Percentiles rank a stretch among this genome's conserved stretches.
These are phyloP conservation scores for Salisapilia sapeloensis DNA, from an alignment of 352 stramenopile species.

Conservation along the genomic window DNA sequence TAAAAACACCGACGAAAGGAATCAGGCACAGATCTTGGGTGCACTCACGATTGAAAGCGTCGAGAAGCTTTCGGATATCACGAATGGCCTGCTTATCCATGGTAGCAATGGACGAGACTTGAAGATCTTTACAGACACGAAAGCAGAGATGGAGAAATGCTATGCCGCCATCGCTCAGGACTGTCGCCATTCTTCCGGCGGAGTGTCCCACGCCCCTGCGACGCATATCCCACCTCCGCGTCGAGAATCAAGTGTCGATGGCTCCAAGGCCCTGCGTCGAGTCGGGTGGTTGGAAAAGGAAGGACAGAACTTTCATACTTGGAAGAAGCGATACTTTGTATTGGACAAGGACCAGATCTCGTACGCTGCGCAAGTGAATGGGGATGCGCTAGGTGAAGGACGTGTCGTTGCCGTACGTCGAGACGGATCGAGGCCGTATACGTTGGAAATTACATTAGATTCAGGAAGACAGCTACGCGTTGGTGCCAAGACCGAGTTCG, in stretches of 20 bases:
- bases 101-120: slow-evolving; percentile 45
- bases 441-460: slow-evolving; percentile 41
- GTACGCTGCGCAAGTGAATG: slow-evolving; percentile 37
- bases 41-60: slow-evolving; percentile 49
- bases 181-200: slow-evolving; percentile 10
- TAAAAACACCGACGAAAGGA: slow-evolving; percentile 34
- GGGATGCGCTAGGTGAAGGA: slow-evolving; percentile 22
- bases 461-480: slow-evolving; percentile 47
- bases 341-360: slow-evolving; percentile 35
- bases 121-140: slow-evolving; percentile 71
- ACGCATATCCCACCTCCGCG: not conserved
- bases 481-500: slow-evolving; percentile 33
- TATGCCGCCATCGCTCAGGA: slow-evolving; percentile 42
- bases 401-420: slow-evolving; percentile 33
- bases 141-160: slow-evolving; percentile 46
- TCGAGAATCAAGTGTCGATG: not conserved
- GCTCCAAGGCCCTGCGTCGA: slow-evolving; percentile 2
- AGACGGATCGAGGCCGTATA: slow-evolving; percentile 39
- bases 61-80: slow-evolving; percentile 44
- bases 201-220: not conserved
- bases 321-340: slow-evolving; percentile 66
- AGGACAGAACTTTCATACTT: slow-evolving; percentile 39
- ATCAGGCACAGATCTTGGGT: slow-evolving; percentile 48
- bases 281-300: slow-evolving; percentile 61
- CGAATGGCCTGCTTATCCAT: slow-evolving; percentile 50